A percentile compares a stretch with the other conserved stretches of the same genome.
Conservation (phyloP, 352 stramenopile species). For the Phytophthora melonis region DNA sequence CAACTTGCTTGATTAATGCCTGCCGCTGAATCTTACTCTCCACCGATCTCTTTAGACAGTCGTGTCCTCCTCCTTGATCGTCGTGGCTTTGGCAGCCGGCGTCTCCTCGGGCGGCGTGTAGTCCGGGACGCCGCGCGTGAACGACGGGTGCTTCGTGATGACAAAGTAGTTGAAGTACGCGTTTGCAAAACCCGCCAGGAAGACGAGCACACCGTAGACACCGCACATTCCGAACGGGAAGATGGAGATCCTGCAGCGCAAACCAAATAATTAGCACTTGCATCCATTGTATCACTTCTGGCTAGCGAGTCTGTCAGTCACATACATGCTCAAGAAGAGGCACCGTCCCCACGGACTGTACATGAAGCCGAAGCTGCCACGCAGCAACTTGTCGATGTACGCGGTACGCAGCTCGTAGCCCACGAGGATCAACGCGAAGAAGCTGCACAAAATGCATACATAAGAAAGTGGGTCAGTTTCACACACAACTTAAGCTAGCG, state of each 20-base stretch:
- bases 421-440: constrained; percentile 86
- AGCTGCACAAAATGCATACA: constrained; percentile 43
- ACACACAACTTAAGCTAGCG: neutral
- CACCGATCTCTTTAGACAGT: constrained; percentile 43
- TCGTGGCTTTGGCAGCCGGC: constrained; percentile 33
- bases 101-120: constrained; percentile 79
- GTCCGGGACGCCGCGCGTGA: constrained; percentile 85
- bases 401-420: constrained; percentile 86
- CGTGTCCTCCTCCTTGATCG: constrained; percentile 43
- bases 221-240: constrained; percentile 90
- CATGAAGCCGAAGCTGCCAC: constrained; percentile 90
- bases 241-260: constrained; percentile 79
- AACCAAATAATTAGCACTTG: neutral
- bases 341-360: constrained; percentile 90
- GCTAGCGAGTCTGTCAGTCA: neutral
- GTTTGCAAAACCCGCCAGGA: constrained; percentile 80
- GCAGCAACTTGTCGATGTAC: constrained; percentile 72
- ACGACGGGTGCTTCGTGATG: constrained; percentile 90
- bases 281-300: neutral
- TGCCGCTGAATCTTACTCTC: constrained; percentile 23
- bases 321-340: constrained; percentile 88
- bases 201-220: constrained; percentile 83
- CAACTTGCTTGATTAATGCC: constrained; percentile 1
- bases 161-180: constrained; percentile 93
- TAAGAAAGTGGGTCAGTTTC: neutral